phyloP scores from a whole-genome alignment of 2,329 filamentous ascomycete species.

The Xylaria sp. region DNA sequence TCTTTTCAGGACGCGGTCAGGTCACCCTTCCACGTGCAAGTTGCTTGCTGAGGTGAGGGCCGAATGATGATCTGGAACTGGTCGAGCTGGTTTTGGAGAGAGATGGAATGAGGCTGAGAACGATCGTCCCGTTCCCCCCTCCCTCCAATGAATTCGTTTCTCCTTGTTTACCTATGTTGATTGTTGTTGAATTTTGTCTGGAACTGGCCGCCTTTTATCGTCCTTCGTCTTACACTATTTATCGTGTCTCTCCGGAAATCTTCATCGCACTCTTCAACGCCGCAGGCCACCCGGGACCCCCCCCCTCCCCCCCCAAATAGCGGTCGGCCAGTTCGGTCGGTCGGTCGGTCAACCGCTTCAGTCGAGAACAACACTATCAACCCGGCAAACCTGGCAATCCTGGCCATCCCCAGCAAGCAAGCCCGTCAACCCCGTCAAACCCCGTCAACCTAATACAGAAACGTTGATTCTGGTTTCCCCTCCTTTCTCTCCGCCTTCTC shows the following conservation, averaged over 20 bases:
- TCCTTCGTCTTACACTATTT: background rate
- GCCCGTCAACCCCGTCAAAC: too few species aligned
- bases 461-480: constrained; percentile 26
- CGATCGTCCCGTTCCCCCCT: constrained; percentile 22
- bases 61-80: constrained; percentile 19
- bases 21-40: constrained; percentile 26
- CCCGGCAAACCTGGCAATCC: constrained; percentile 6
- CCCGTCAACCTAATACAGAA: constrained; percentile 29
- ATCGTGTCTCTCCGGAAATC: constrained; percentile 3
- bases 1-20: constrained; percentile 30
- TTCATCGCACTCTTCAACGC: constrained; percentile 13
- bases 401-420: constrained; percentile 5
- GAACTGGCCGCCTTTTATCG: background rate
- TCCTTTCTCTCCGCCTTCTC: constrained; percentile 32
- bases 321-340: constrained; percentile 21
- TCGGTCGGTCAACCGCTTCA: constrained; percentile 15
- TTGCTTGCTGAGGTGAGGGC: constrained; percentile 21
- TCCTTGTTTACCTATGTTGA: constrained; percentile 12
- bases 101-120: constrained; percentile 38
- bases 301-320: constrained; percentile 17
- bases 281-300: background rate
- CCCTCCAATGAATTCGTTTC: constrained; percentile 22
- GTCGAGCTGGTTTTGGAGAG: constrained; percentile 19
- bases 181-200: background rate
- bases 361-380: background rate